Evolutionary conservation across 2,329 filamentous ascomycete genomes (phyloP), one percentile per base, ranked within the genome.

Genomic region (Ascochyta pisi): DNA sequence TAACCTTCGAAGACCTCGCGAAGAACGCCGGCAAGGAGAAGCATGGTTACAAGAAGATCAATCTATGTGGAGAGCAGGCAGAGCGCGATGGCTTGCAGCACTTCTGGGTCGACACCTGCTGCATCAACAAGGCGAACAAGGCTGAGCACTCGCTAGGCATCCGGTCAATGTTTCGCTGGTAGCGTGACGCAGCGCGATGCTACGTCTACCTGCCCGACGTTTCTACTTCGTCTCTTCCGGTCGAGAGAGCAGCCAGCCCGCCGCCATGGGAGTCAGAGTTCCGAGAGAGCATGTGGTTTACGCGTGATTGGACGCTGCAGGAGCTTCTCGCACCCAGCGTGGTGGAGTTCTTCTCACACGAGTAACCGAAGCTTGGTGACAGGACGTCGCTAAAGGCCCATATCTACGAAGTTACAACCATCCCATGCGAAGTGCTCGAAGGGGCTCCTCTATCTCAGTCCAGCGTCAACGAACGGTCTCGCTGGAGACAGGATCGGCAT

Each of bases 1-100:
- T 71, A 26, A 67, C 43, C 33, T 68, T 66, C 45, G 29, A 55
- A 33, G 65, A 70, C 39, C 12, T 67, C 5, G 16, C 13, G 33
- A 35, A 51, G 19, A 27, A 37, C 43, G 27, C 46, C 15, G 33
- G 44, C 29, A 22, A 44, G 29, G 33, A n/a, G 3, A 64, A 60
- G 34, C n/a, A 24, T 31, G 63, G 60, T 29, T 56, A 61, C 39
- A 22, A 51, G 19, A 67, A 69, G 41, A 49, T 67, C 19, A 22
- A 34, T 16, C 63, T 62, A 44, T 65, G 59, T 39, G 52, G 7
- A 41, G 15, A 56, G 26, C 48, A 51, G 33, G 48, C 48, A 15
- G 19, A n/a, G 16, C 42, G 31, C 6, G n/a, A 51, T 22, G 29
- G 31, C 31, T n/a, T 51, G 9, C 6, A 29, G 19, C 52, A 46